Evolutionary conservation across 495 filamentous ascomycete species (phyloP).

Genomic region (Aspergillus avenaceus): DNA sequence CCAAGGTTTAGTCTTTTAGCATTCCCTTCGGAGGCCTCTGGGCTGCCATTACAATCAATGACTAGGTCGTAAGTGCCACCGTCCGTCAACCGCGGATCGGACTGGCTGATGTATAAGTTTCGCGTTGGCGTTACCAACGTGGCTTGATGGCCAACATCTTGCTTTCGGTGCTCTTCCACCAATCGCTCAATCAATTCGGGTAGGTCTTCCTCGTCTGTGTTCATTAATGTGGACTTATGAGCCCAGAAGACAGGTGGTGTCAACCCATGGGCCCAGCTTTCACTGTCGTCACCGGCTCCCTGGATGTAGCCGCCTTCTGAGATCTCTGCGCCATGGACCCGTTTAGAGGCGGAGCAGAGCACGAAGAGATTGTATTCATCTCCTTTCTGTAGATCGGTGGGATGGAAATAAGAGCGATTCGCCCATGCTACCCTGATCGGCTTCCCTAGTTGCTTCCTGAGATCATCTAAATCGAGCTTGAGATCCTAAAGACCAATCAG

Average conservation of each 20-base stretch:
- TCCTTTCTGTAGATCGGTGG: conserved; percentile 34
- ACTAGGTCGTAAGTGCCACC: conserved; percentile 37
- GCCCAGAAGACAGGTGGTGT: conserved; percentile 77
- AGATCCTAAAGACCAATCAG: conserved; percentile 32
- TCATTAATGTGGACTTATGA: conserved; percentile 51
- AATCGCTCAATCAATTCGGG: conserved; percentile 58
- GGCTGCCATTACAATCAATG: conserved; percentile 38
- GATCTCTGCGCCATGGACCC: conserved; percentile 60
- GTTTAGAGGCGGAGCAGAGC: conserved; percentile 75
- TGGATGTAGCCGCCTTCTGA: conserved; percentile 81
- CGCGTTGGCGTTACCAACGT: conserved; percentile 33
- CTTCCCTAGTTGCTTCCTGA: conserved; percentile 32
- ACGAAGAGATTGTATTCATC: conserved; percentile 57
- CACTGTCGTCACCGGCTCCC: conserved; percentile 88
- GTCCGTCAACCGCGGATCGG: conserved; percentile 10
- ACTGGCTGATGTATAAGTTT: conserved; percentile 36
- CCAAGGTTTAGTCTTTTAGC: conserved; percentile 55
- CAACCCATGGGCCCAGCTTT: conserved; percentile 79
- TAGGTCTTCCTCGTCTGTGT: conserved; percentile 59
- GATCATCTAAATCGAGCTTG: conserved; percentile 44
- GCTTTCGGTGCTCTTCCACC: conserved; percentile 31
- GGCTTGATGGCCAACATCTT: conserved; percentile 16
- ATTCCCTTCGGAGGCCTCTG: conserved; percentile 28
- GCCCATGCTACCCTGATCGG: conserved; percentile 43
- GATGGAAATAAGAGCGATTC: conserved; percentile 37